Base-by-base conservation (phyloP, 2,329 filamentous ascomycete species). In the Ophiocordyceps camponoti-leonardi region DNA sequence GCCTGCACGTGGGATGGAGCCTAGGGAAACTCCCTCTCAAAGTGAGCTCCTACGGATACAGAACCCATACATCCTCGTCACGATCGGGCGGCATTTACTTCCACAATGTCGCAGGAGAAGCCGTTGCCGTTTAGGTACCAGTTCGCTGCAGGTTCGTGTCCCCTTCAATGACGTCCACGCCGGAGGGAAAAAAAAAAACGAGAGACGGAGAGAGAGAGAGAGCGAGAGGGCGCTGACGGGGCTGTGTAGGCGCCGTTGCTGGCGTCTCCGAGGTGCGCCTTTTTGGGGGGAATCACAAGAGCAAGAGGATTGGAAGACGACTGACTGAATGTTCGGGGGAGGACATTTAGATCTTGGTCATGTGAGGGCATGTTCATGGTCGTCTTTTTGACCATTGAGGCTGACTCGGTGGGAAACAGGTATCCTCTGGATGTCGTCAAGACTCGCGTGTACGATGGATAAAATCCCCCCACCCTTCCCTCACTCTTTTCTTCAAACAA, bases 391-490 rank as follows among this genome's bases (percentile, higher is more conserved):
- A 44, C 33, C 44, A 48, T 45, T 49, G 44, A 14, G 6, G 40
- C 49, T 52, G 51, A 55, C 52, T 45, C 2, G 26, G 46, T 22
- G 35, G 44, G 48, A 30, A 44, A 48, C 62, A 95, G 88, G 92
- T 98, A 98, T 72, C 92, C 92, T 54, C 74, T 98, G 64, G 92
- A 98, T 64, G 92, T 98, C 48, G 86, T 96, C 65, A 96, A 96
- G 77, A 96, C 92, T 52, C 76, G 90, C 81, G 83, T 94, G 84
- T 92, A 77, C 75, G 81, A 77, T 75, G 81, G 64, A 51, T 50
- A 52, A 46, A 51, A 52, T 42, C 48, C 46, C 22, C 13, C 19
- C 26, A 16, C 18, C 28, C 28, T n/a, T 30, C n/a, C n/a, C n/a
- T n/a, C n/a, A n/a, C n/a, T n/a, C n/a, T n/a, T n/a, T n/a, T n/a